These are phyloP conservation scores for Leucaena leucocephala DNA, from an alignment of 306 rosid genomes.

Conservation along the genomic window DNA sequence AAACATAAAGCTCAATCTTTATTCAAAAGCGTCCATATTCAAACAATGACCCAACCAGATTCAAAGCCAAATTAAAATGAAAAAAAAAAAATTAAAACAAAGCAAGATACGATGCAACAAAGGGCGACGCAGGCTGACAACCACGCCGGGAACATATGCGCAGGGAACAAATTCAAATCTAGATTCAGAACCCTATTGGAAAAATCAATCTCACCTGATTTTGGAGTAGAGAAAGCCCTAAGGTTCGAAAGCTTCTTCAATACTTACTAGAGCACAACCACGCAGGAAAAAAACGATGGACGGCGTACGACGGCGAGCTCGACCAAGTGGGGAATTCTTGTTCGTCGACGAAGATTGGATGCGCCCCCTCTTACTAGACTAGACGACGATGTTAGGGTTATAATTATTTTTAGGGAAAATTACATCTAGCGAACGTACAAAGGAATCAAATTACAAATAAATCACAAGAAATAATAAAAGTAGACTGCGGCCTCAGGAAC, in stretches of 20 bases:
- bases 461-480: no score
- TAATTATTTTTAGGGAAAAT: no score
- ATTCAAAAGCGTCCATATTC: not conserved
- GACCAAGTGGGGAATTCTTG: no score
- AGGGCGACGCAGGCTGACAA: not conserved
- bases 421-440: no score
- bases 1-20: not conserved
- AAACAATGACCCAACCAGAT: not conserved
- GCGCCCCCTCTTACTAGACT: no score
- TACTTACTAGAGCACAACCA: not conserved
- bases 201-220: not conserved
- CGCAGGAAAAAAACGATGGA: not conserved
- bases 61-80: not conserved
- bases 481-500: no score
- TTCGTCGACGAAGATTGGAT: no score
- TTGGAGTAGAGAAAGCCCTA: not conserved
- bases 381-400: no score
- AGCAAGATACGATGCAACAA: not conserved
- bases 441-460: no score
- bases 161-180: not conserved
- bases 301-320: not conserved
- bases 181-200: not conserved
- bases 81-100: slow-evolving; percentile 14
- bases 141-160: not conserved
- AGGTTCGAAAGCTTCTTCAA: not conserved